Evolutionary conservation across 2,329 filamentous ascomycete species (phyloP), one percentile per base, ranked within the genome.

Genomic region (Aureobasidium pullulans): DNA sequence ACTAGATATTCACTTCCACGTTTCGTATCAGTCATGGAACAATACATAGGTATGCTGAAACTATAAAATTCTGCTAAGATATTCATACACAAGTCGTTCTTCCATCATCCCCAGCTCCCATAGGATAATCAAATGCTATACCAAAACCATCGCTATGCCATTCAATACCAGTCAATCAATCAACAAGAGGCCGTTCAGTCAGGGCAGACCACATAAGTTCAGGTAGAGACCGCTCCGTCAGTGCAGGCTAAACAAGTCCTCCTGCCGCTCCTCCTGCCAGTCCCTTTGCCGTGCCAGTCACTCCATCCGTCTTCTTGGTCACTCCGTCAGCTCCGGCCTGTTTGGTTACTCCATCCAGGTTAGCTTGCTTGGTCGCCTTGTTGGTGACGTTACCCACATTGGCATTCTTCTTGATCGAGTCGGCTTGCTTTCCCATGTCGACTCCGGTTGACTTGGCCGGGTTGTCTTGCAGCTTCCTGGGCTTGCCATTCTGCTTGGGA

Each of bases 341-440:
- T 4, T 63, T 61, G 39, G 57, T 57, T 23, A 50, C 60, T 36
- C 59, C 57, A 8, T 59, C 62, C 11, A 62, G n/a, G 8, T 59
- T 59, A 6, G 62, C 53, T 13, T 46, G 54, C 32, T 61, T 62
- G 16, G 56, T 61, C 4, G 58, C 59, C 32, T 61, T 54, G 40
- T 63, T 57, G 32, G 62, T 43, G 11, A 44, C 60, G 34, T 60
- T 47, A 15, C 58, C 60, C 11, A 56, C 52, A 36, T 62, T 61
- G 13, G 56, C 56, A 19, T 62, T 60, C 54, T 61, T 63, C 48
- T 49, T 60, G 31, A 62, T 34, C 3, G 56, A 52, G 32, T 57
- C 47, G 11, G 59, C 60, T 48, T 60, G 56, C 19, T 61, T 59
- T 13, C 56, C 53, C 16, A 42, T 3, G 34, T 58, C 59, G 29